Base-by-base conservation (phyloP, 331 rosid genomes). In the Quercus tomentella region DNA sequence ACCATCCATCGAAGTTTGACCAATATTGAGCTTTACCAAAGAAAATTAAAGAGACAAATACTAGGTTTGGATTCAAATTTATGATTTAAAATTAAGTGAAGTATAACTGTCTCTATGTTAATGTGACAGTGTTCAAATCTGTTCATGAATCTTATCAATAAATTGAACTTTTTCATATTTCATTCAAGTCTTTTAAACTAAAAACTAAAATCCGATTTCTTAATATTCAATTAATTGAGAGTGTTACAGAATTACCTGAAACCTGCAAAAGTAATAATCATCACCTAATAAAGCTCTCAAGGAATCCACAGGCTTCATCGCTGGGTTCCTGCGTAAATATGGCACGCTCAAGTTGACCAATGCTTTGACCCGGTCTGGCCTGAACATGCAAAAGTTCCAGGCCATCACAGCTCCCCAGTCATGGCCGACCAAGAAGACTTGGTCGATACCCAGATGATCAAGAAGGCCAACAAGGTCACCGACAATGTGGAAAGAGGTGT, bases 351-450 rank as follows among this genome's bases (percentile, higher is more conserved):
- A 21, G 82, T 87, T 89, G 78, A 91, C 94, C 62, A 93, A 55
- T 68, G 92, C 96, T 52, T 88, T 93, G 2, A 93, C 80, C 5
- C 92, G 86, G 11, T 93, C 96, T 0, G 94, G 96, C 57, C 86
- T 81, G 56, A 93, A 70, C 58, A 83, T 66, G 78, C 90, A 82
- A 66, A 93, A 87, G 77, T 86, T 74, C 94, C 97, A 93, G n/a
- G 93, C 96, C 3, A 91, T 63, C 26, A 57, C 15, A 54, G 97
- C 97, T 4, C 96, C 97, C 88, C 91, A 92, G 69, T 92, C 96
- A 71, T 92, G 96, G 17, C 90, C 97, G 21, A 89, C 96, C 84
- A 93, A 65, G 85, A 91, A 91, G 23, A 89, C 90, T 35, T 77
- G 84, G 2, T 89, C 94, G 4, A 93, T 70, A 2, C 81, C 76